phyloP scores from a whole-genome alignment of 140 eudicot species.

The Erigeron philadelphicus region DNA sequence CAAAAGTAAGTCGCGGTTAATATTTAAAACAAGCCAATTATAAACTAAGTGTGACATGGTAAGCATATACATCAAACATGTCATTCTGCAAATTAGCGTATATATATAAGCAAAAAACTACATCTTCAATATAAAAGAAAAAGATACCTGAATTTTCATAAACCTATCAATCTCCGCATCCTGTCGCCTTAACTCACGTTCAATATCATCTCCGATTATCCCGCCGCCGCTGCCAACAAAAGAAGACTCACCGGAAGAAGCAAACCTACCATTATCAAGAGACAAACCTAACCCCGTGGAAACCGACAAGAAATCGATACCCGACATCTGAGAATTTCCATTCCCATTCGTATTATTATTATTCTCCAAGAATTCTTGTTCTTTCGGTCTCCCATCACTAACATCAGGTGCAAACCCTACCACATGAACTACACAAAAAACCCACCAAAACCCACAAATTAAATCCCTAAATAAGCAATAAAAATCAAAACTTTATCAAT shows the following conservation, averaged over 20 bases:
- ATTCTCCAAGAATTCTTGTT: constrained; percentile 61
- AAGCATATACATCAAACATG: neutral
- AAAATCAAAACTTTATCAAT: neutral
- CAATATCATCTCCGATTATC: constrained; percentile 59
- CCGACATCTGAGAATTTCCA: constrained; percentile 64
- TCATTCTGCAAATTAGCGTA: too few species aligned
- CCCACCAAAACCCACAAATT: neutral
- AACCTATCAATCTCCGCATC: constrained; percentile 81
- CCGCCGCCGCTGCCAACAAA: constrained; percentile 42
- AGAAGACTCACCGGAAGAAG: constrained; percentile 74
- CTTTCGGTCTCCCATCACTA: constrained; percentile 53
- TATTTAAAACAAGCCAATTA: neutral
- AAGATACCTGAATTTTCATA: constrained; percentile 57
- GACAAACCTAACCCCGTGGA: constrained; percentile 81
- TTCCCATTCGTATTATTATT: constrained; percentile 32
- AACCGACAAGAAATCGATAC: constrained; percentile 71
- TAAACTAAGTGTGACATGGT: neutral
- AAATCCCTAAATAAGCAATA: neutral
- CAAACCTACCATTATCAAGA: constrained; percentile 63
- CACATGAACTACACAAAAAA: constrained; percentile 57
- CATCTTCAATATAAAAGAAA: neutral
- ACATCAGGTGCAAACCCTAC: constrained; percentile 71
- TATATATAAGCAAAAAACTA: neutral
- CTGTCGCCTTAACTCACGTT: constrained; percentile 62
- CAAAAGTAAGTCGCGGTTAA: neutral